Evolutionary conservation across 2,329 filamentous ascomycete genomes (phyloP).

Genomic region (Arthrobotrys sinensis): DNA sequence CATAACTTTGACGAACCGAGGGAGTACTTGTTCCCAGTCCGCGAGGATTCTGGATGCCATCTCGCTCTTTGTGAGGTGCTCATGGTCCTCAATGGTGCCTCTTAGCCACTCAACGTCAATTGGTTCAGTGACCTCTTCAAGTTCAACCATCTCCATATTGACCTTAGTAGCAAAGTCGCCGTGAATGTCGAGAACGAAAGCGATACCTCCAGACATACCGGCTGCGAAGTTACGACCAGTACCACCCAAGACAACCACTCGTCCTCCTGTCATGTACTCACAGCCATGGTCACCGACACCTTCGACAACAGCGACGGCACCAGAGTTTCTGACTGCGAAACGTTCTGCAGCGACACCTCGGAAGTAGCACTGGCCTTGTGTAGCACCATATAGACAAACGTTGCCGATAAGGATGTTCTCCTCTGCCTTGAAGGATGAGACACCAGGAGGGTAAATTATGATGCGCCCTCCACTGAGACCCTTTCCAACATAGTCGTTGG

Average conservation of each 20-base stretch:
- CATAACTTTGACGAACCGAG: conserved; percentile 92
- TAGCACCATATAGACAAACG: conserved; percentile 94
- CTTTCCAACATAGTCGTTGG: conserved; percentile 98
- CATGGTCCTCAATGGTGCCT: conserved; percentile 93
- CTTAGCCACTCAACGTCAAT: conserved; percentile 90
- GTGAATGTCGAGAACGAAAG: conserved; percentile 91
- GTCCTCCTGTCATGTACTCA: conserved; percentile 99
- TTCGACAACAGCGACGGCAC: conserved; percentile 95
- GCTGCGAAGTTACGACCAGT: conserved; percentile 98
- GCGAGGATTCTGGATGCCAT: conserved; percentile 90
- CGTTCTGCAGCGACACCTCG: conserved; percentile 95
- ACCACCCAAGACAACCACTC: conserved; percentile 85
- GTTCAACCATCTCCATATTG: conserved; percentile 97
- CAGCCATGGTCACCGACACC: conserved; percentile 96
- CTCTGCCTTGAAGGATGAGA: conserved; percentile 93
- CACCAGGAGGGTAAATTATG: conserved; percentile 92
- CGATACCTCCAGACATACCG: conserved; percentile 98
- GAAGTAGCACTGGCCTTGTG: conserved; percentile 93
- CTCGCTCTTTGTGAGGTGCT: conserved; percentile 97
- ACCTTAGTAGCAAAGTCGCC: conserved; percentile 92
- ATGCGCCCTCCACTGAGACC: conserved; percentile 92
- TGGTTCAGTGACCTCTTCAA: conserved; percentile 85
- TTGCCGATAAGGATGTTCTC: conserved; percentile 96
- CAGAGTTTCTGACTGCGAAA: conserved; percentile 96
- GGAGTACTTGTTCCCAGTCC: conserved; percentile 93